phyloP scores from a whole-genome alignment of 2,329 filamentous ascomycete species.

The Alternaria solani region DNA sequence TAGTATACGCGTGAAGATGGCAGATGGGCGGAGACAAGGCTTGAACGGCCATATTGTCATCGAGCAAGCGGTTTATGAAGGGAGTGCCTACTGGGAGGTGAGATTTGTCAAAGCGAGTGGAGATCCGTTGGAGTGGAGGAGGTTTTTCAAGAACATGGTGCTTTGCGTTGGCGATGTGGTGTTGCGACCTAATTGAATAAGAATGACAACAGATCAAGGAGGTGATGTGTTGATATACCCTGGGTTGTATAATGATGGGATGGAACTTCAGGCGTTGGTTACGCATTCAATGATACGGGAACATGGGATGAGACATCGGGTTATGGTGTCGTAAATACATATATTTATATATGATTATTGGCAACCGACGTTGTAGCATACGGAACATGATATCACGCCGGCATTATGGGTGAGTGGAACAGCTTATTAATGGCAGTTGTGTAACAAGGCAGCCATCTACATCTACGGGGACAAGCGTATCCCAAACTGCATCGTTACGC shows the following conservation, averaged over 20 bases:
- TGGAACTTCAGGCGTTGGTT: neutral
- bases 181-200: slow-evolving; percentile 52
- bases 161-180: slow-evolving; percentile 87
- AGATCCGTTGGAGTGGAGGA: slow-evolving; percentile 93
- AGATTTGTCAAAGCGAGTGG: slow-evolving; percentile 94
- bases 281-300: neutral
- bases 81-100: slow-evolving; percentile 76
- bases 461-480: neutral
- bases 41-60: slow-evolving; percentile 79
- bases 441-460: neutral
- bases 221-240: neutral
- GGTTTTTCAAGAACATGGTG: slow-evolving; percentile 96
- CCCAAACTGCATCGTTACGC: neutral
- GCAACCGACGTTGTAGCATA: neutral
- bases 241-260: neutral
- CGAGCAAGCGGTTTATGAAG: slow-evolving; percentile 71
- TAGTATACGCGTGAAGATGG: slow-evolving; percentile 76
- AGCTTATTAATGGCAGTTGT: neutral
- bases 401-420: neutral
- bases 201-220: neutral
- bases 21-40: slow-evolving; percentile 75
- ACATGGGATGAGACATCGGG: neutral
- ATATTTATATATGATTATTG: neutral
- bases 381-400: neutral
- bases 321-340: neutral